Evolutionary conservation across 2,329 filamentous ascomycete genomes (phyloP).

Genomic region (Epichloe typhina): DNA sequence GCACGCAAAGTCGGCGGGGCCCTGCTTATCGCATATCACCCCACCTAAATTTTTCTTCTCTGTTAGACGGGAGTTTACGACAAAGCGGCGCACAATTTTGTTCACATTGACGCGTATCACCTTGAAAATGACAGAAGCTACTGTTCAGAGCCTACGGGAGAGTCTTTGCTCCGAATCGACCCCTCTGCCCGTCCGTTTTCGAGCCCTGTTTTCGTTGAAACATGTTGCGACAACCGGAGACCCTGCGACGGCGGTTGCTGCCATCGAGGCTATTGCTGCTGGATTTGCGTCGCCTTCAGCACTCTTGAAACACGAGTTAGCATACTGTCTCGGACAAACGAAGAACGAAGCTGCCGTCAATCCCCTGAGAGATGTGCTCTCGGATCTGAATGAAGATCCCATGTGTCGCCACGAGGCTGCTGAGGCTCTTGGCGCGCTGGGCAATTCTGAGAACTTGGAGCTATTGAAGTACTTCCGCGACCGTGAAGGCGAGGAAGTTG

Average conservation of each 20-base stretch:
- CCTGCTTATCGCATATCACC: slow-evolving; percentile 11
- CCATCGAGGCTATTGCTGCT: slow-evolving; percentile 73
- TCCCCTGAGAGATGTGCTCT: slow-evolving; percentile 59
- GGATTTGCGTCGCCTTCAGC: slow-evolving; percentile 76
- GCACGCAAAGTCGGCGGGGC: neutral
- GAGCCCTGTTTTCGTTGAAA: slow-evolving; percentile 94
- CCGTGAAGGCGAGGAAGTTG: slow-evolving; percentile 59
- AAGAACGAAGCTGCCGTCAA: slow-evolving; percentile 62
- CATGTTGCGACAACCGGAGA: slow-evolving; percentile 64
- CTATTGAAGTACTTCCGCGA: slow-evolving; percentile 64
- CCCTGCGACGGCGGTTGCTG: slow-evolving; percentile 40
- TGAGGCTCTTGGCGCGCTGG: slow-evolving; percentile 82
- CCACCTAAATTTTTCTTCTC: slow-evolving; percentile 24
- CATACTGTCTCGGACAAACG: slow-evolving; percentile 92
- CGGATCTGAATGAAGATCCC: slow-evolving; percentile 68
- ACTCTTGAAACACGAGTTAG: slow-evolving; percentile 88
- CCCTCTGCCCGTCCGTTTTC: slow-evolving; percentile 79
- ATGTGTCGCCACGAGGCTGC: slow-evolving; percentile 97
- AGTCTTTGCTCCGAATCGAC: slow-evolving; percentile 69
- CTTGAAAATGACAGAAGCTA: slow-evolving; percentile 21
- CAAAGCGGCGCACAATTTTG: neutral
- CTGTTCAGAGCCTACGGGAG: slow-evolving; percentile 53
- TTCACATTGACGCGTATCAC: neutral
- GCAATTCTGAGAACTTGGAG: slow-evolving; percentile 58
- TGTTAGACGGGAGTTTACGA: slow-evolving; percentile 4